These are phyloP conservation scores for Epichloe typhina DNA, from an alignment of 2,329 filamentous ascomycete species.

Conservation along the genomic window DNA sequence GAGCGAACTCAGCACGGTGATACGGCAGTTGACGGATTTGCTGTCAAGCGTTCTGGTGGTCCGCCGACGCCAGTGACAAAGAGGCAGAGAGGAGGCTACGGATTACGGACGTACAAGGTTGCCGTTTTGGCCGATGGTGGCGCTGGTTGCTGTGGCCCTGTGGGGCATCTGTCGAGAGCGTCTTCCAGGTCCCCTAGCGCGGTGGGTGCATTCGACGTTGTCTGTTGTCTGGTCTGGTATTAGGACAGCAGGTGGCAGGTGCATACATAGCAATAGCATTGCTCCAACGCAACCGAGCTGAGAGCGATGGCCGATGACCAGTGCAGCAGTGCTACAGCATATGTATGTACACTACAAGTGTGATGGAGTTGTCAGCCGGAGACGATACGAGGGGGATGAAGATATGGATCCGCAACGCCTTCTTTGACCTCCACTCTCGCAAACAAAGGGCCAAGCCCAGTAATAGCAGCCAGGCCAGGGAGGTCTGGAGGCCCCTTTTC, in stretches of 20 bases:
- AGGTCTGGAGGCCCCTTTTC: neutral
- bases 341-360: too few species aligned
- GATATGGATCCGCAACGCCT: neutral
- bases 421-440: neutral
- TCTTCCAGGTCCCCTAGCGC: neutral
- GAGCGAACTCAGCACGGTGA: neutral
- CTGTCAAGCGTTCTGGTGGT: neutral
- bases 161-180: neutral
- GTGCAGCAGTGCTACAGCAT: too few species aligned
- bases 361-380: neutral
- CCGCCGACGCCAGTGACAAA: neutral
- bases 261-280: too few species aligned
- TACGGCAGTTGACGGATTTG: neutral
- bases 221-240: too few species aligned
- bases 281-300: too few species aligned
- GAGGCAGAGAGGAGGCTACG: neutral
- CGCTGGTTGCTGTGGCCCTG: neutral
- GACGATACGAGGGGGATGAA: neutral
- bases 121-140: constrained; percentile 4
- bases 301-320: too few species aligned
- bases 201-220: too few species aligned
- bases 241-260: too few species aligned
- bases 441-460: neutral
- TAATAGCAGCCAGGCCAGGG: neutral
- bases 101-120: neutral